These are phyloP conservation scores for Talaromyces sp. DNA, from an alignment of 2,329 filamentous ascomycete genomes.

Conservation along the genomic window DNA sequence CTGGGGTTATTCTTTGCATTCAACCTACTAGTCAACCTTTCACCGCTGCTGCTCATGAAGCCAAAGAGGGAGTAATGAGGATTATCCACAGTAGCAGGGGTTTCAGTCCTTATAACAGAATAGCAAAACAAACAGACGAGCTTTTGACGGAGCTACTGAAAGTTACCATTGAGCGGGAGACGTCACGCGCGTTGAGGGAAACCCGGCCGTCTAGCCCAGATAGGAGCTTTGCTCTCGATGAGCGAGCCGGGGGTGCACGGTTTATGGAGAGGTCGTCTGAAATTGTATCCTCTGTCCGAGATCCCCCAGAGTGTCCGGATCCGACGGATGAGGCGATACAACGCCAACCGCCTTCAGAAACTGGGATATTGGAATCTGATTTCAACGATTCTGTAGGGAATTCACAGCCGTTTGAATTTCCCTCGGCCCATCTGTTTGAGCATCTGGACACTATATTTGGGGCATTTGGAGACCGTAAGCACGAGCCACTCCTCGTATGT, in stretches of 20 bases:
- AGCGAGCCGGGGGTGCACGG: neutral
- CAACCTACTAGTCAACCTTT: slow-evolving; percentile 24
- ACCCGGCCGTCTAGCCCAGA: neutral
- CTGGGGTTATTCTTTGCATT: slow-evolving; percentile 25
- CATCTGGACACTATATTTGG: neutral
- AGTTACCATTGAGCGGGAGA: slow-evolving; percentile 19
- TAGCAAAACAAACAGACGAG: slow-evolving; percentile 23
- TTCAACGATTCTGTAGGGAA: neutral
- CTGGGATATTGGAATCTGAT: neutral
- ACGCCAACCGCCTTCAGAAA: neutral
- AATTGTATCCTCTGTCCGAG: neutral
- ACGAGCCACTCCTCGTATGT: neutral
- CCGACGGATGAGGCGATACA: neutral
- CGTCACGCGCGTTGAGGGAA: slow-evolving; percentile 7
- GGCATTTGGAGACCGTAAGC: neutral
- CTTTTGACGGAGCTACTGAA: slow-evolving; percentile 24
- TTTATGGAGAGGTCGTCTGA: neutral
- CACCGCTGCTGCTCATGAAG: slow-evolving; percentile 22
- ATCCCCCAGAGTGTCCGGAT: neutral
- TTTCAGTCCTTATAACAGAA: slow-evolving; percentile 19
- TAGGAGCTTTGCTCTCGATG: neutral
- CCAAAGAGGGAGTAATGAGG: slow-evolving; percentile 25
- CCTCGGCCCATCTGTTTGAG: neutral
- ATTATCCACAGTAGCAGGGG: slow-evolving; percentile 23
- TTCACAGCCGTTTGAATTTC: neutral